phyloP scores from a whole-genome alignment of 176 grass and related monocot species.

The Rhynchospora breviuscula region DNA sequence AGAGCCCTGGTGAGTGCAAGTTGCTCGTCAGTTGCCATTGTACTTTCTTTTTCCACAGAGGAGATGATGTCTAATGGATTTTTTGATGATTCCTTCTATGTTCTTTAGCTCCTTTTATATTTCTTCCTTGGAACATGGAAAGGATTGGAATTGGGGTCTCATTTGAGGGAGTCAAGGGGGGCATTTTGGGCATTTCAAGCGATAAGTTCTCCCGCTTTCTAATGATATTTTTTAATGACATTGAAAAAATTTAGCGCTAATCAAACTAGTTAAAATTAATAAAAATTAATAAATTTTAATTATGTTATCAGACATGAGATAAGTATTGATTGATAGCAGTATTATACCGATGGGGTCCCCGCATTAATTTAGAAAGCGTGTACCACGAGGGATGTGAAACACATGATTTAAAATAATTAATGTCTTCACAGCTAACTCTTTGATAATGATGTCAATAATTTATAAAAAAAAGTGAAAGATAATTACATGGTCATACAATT shows the following conservation, averaged over 20 bases:
- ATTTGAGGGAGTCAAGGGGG: conserved; percentile 4
- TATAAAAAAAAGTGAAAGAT: background rate
- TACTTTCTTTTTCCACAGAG: background rate
- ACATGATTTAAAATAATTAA: background rate
- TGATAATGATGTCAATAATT: background rate
- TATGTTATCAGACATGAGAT: conserved; percentile 5
- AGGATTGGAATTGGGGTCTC: background rate
- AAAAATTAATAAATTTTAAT: background rate
- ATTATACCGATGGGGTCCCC: background rate
- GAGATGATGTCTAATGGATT: background rate
- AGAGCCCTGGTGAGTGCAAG: conserved; percentile 77
- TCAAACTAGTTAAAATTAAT: conserved; percentile 1
- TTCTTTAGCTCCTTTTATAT: conserved; percentile 45
- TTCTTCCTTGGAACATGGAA: background rate
- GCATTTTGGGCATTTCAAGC: conserved; percentile 14
- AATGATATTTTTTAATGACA: too few species aligned
- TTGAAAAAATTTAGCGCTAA: background rate
- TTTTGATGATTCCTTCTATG: conserved; percentile 19
- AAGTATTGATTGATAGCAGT: conserved; percentile 2
- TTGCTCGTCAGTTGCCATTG: conserved; percentile 45
- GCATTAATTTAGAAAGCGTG: background rate
- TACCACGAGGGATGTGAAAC: background rate
- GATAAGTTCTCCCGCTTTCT: background rate
- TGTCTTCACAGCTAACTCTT: background rate
- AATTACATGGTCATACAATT: background rate